These are phyloP conservation scores for Cystobasidium ongulense DNA, from an alignment of 768 basidiomycete species.

Conservation along the genomic window DNA sequence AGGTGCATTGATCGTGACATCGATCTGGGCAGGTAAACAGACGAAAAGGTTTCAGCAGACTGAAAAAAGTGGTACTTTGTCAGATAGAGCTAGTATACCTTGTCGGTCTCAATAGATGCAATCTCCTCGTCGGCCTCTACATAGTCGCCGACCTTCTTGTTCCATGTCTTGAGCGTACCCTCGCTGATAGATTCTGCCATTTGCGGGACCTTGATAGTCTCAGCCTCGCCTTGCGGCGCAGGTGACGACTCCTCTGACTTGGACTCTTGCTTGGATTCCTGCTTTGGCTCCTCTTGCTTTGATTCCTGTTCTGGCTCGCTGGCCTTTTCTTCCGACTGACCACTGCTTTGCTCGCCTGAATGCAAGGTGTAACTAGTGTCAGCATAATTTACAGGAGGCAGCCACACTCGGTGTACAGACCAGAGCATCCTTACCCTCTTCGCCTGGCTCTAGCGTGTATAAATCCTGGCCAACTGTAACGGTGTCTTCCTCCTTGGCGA, in stretches of 20 bases:
- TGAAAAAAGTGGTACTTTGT: background rate
- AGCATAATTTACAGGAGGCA: too few species aligned
- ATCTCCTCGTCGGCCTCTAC: constrained; percentile 91
- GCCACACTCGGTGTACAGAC: background rate
- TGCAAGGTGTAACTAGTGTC: too few species aligned
- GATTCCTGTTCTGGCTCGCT: background rate
- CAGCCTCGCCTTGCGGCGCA: constrained; percentile 45
- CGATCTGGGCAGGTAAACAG: constrained; percentile 58
- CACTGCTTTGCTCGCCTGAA: background rate
- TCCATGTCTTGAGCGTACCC: constrained; percentile 89
- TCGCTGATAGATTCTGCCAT: constrained; percentile 89
- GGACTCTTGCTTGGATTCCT: background rate
- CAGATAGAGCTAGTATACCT: constrained; percentile 53
- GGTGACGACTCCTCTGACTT: background rate
- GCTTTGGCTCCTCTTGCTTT: background rate
- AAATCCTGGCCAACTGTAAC: constrained; percentile 91
- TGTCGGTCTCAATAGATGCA: constrained; percentile 97
- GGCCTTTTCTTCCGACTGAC: constrained; percentile 3
- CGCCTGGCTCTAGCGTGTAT: constrained; percentile 62
- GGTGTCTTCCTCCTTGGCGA: constrained; percentile 86
- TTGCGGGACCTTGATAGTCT: constrained; percentile 88
- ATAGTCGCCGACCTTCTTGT: constrained; percentile 82
- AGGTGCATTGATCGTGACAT: constrained; percentile 92
- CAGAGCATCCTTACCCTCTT: background rate
- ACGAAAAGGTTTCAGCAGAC: constrained; percentile 3